phyloP scores from a whole-genome alignment of 1,139 yeast species.

The Ogataea hybrid region DNA sequence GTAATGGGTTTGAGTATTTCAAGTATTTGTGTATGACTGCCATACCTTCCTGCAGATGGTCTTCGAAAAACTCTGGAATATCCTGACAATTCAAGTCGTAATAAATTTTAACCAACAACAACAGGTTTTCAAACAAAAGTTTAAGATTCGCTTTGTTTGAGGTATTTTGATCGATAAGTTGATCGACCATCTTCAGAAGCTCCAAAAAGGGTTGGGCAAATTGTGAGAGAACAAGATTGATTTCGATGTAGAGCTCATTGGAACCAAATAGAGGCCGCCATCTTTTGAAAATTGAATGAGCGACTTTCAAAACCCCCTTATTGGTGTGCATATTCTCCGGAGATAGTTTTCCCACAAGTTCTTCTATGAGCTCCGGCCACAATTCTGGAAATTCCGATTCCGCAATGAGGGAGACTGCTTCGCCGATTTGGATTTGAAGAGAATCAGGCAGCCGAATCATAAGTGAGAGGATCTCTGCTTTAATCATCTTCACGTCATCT shows the following conservation, averaged over 20 bases:
- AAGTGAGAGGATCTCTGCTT: too few relatives aligned
- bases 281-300: slow-evolving; percentile 92
- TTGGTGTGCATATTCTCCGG: too few relatives aligned
- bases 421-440: too few relatives aligned
- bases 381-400: too few relatives aligned
- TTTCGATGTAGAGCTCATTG: slow-evolving; percentile 85
- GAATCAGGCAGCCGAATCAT: too few relatives aligned
- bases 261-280: slow-evolving; percentile 96
- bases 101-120: slow-evolving; percentile 74
- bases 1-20: slow-evolving; percentile 51
- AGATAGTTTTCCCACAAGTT: too few relatives aligned
- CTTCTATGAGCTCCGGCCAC: too few relatives aligned
- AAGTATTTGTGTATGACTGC: slow-evolving; percentile 78
- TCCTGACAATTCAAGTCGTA: slow-evolving; percentile 97
- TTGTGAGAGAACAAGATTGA: slow-evolving; percentile 79
- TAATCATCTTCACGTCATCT: too few relatives aligned
- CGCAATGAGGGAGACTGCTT: too few relatives aligned
- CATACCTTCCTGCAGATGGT: slow-evolving; percentile 78
- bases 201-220: slow-evolving; percentile 78
- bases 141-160: slow-evolving; percentile 46
- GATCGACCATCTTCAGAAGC: slow-evolving; percentile 65
- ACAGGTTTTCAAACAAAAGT: slow-evolving; percentile 66
- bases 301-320: slow-evolving; percentile 85
- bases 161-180: slow-evolving; percentile 51
- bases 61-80: slow-evolving; percentile 97